These are phyloP conservation scores for Entomortierella beljakovae DNA, from an alignment of 192 early-diverging fungal species.

Conservation along the genomic window DNA sequence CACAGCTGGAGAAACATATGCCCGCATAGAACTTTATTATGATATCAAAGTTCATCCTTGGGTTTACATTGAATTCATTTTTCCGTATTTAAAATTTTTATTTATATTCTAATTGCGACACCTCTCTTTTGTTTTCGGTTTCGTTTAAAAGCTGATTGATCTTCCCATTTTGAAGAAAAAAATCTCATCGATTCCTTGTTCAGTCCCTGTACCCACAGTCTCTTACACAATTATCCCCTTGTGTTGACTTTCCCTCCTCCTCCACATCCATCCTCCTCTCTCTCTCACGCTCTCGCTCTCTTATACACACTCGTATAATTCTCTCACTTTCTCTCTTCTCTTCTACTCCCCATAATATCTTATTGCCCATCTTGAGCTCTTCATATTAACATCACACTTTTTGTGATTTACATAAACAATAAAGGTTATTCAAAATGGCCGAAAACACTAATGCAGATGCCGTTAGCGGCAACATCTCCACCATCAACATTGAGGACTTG, in stretches of 20 bases:
- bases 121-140: neutral
- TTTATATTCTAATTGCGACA: neutral
- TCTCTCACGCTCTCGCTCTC: conserved; percentile 21
- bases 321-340: conserved; percentile 27
- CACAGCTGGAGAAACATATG: conserved; percentile 40
- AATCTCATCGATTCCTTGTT: neutral
- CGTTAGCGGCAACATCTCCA: conserved; percentile 63
- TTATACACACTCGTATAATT: conserved; percentile 26
- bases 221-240: conserved; percentile 11
- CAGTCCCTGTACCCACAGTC: conserved; percentile 7
- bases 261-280: conserved; percentile 8
- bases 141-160: conserved; percentile 5
- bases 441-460: conserved; percentile 8
- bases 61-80: conserved; percentile 13
- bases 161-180: neutral
- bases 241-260: conserved; percentile 12
- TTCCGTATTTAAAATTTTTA: conserved; percentile 11
- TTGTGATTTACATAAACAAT: conserved; percentile 6
- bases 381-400: neutral
- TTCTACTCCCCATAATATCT: neutral
- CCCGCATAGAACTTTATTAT: conserved; percentile 21
- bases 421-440: neutral
- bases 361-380: neutral
- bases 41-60: neutral
- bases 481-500: conserved; percentile 76